Evolutionary conservation across 768 basidiomycete genomes (phyloP).

Genomic region (Stropharia rugosoannulata): DNA sequence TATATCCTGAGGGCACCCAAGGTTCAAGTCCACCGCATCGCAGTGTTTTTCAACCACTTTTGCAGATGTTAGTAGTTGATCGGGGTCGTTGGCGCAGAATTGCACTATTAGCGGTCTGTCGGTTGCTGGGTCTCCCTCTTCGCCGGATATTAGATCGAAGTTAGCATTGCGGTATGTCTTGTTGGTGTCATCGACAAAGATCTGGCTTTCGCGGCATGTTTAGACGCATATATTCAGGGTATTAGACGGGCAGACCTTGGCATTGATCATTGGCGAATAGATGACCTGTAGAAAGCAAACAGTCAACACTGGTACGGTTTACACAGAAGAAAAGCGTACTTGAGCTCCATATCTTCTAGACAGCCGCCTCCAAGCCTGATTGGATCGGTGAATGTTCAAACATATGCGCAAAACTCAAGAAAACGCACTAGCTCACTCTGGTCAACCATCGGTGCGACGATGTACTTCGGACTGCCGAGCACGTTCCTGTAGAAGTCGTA

Average conservation of each 20-base stretch:
- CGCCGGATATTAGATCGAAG: constrained; percentile 69
- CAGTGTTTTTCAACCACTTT: constrained; percentile 73
- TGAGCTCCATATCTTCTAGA: constrained; percentile 83
- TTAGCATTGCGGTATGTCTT: constrained; percentile 58
- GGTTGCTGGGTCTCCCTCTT: constrained; percentile 74
- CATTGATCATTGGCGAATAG: constrained; percentile 99
- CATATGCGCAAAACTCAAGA: neutral
- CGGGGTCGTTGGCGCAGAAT: constrained; percentile 91
- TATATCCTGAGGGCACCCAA: constrained; percentile 95
- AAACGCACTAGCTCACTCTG: constrained; percentile 88
- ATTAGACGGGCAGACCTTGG: constrained; percentile 53
- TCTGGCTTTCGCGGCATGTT: constrained; percentile 34
- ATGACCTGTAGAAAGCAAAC: constrained; percentile 50
- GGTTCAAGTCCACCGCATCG: constrained; percentile 93
- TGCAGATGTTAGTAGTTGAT: constrained; percentile 76
- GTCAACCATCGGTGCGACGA: constrained; percentile 99
- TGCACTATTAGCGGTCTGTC: constrained; percentile 91
- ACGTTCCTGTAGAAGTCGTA: constrained; percentile 83
- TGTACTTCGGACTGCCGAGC: constrained; percentile 81
- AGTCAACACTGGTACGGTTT: neutral
- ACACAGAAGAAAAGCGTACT: constrained; percentile 34
- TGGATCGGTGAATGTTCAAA: constrained; percentile 3
- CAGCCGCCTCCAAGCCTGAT: constrained; percentile 85
- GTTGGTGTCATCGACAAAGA: constrained; percentile 56
- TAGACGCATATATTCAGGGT: neutral